Evolutionary conservation across 345 rosid genomes (phyloP), one percentile per base, ranked within the genome.

Genomic region (Boechera retrofracta): DNA sequence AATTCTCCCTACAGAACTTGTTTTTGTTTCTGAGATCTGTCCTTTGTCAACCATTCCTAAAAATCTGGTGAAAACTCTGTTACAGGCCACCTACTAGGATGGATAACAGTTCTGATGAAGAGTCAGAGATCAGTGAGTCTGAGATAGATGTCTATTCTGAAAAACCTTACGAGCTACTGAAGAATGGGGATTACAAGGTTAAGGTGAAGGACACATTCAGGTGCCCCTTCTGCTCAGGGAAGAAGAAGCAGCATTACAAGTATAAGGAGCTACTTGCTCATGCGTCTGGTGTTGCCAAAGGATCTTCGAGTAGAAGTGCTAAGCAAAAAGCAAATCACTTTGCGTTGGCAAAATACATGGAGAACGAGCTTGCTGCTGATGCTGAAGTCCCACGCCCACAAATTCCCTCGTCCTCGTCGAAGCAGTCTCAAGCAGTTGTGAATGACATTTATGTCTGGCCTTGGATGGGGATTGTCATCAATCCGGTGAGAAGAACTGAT

Each of bases 171-270:
- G 80, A 77, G 32, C 80, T 75, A 33, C 67, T 94, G 28, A 75
- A 28, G 57, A 48, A 84, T 10, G 93, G 94, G 12, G 70, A 75
- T 24, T 75, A 61, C 64, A 90, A 84, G 76, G 98, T 94, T 3
- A 85, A 84, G 83, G 85, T 82, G 33, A 89, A 84, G 79, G 91
- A 86, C 35, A 47, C 44, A 63, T 78, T 94, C 68, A 85, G 88
- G 77, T 94, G 98, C 83, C 96, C 97, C 10, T 91, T 87, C 77
- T 94, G 98, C 65, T 48, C 85, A 0, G 98, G 97, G 54, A 94
- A 94, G 87, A 94, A 94, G 85, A 94, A 90, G 72, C 97, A 87
- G 48, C 85, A 85, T 21, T 90, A 94, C 84, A 88, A 89, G 83
- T 87, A 69, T 69, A 90, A 91, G 78, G 97, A 91, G 59, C 73